Evolutionary conservation across 2,329 filamentous ascomycete species (phyloP).

Genomic region (Grosmannia huntii): DNA sequence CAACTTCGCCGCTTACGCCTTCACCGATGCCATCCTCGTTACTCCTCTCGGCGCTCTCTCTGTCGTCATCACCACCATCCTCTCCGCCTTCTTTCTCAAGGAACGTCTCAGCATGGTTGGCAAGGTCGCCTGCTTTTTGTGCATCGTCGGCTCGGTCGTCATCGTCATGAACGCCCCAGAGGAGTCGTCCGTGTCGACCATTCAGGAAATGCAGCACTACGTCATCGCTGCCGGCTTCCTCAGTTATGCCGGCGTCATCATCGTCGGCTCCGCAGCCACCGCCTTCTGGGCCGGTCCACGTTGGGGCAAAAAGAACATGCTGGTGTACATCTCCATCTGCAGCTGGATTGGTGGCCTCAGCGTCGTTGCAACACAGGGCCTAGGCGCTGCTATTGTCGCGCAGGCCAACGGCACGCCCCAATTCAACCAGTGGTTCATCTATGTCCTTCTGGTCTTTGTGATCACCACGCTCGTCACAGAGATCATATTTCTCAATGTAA

Average conservation of each 20-base stretch:
- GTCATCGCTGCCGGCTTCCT: conserved; percentile 81
- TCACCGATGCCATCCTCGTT: conserved; percentile 91
- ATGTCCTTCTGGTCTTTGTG: conserved; percentile 83
- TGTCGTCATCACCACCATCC: conserved; percentile 80
- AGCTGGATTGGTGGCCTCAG: conserved; percentile 88
- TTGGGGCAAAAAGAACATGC: conserved; percentile 94
- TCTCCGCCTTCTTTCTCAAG: conserved; percentile 91
- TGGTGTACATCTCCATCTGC: conserved; percentile 94
- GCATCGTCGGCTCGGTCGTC: conserved; percentile 82
- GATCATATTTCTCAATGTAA: conserved; percentile 89
- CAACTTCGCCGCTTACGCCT: conserved; percentile 95
- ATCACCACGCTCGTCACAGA: conserved; percentile 80
- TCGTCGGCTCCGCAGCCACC: conserved; percentile 57
- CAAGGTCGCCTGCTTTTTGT: conserved; percentile 90
- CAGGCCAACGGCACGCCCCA: conserved; percentile 71
- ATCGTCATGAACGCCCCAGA: conserved; percentile 89
- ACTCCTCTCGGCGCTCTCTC: conserved; percentile 83
- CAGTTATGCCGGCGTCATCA: conserved; percentile 68
- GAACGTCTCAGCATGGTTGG: conserved; percentile 91
- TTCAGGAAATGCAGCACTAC: conserved; percentile 84
- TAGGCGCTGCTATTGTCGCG: conserved; percentile 82
- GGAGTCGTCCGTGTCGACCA: conserved; percentile 71
- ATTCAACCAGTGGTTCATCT: conserved; percentile 97
- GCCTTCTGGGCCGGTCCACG: conserved; percentile 73
- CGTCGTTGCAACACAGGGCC: conserved; percentile 85